Percentiles rank a stretch among this genome's conserved stretches.
Conservation (phyloP, 192 early-diverging fungal species). For the Funneliformis mosseae region DNA sequence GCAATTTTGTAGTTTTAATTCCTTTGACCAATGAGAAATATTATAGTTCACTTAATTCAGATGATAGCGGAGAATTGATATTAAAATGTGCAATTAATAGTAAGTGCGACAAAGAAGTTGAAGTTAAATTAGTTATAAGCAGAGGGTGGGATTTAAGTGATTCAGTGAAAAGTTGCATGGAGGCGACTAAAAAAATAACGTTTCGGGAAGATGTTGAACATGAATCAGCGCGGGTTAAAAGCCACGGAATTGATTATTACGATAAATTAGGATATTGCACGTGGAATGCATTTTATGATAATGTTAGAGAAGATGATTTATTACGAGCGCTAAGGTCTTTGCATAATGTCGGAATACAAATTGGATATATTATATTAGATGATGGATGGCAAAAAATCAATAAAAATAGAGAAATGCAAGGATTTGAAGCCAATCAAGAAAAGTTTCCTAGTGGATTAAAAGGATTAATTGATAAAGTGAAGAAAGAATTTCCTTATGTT, state of each 20-base stretch:
- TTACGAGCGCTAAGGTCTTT: slow-evolving; percentile 25
- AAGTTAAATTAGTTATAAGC: slow-evolving; percentile 6
- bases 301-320: slow-evolving; percentile 5
- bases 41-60: slow-evolving; percentile 2
- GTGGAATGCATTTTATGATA: slow-evolving; percentile 30
- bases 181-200: neutral
- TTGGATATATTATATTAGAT: slow-evolving; percentile 50
- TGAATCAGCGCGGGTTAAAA: neutral
- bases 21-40: slow-evolving; percentile 7
- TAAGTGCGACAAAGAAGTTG: neutral
- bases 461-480: slow-evolving; percentile 32
- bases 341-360: slow-evolving; percentile 7
- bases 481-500: slow-evolving; percentile 36
- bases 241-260: neutral
- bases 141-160: neutral
- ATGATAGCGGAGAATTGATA: slow-evolving; percentile 17
- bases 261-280: slow-evolving; percentile 33
- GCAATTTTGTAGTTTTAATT: slow-evolving; percentile 14
- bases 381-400: slow-evolving; percentile 56
- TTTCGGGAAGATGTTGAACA: neutral
- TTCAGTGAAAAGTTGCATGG: neutral
- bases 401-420: slow-evolving; percentile 34
- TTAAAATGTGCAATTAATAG: neutral
- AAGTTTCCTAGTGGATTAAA: slow-evolving; percentile 53
- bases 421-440: slow-evolving; percentile 40